phyloP scores from a whole-genome alignment of 306 rosid genomes.

The Sechiopsis laciniata region DNA sequence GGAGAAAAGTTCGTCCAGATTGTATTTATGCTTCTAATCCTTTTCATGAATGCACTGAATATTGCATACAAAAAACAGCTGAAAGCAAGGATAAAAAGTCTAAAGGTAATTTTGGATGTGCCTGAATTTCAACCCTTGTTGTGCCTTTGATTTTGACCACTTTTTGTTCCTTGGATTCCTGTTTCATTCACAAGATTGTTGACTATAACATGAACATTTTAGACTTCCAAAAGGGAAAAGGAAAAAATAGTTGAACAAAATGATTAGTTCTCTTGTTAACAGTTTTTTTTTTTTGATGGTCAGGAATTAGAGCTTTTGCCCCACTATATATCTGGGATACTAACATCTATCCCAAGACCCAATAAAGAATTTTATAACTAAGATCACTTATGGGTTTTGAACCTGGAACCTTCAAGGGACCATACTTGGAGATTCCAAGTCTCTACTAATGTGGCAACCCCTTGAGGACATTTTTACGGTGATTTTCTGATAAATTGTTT shows the following conservation, averaged over 20 bases:
- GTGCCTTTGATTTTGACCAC: background rate
- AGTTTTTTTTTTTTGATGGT: too few species aligned
- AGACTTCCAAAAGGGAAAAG: background rate
- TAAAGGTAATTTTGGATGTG: slow-evolving; percentile 33
- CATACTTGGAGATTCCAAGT: too few species aligned
- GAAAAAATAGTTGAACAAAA: background rate
- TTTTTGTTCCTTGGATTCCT: background rate
- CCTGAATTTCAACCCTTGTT: background rate
- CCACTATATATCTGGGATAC: too few species aligned
- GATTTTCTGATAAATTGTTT: background rate
- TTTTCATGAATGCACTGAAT: slow-evolving; percentile 75
- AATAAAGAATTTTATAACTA: too few species aligned
- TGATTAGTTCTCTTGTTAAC: background rate
- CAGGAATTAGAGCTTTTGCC: too few species aligned
- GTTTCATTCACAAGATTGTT: background rate
- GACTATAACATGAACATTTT: background rate
- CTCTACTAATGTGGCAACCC: too few species aligned
- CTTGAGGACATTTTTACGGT: too few species aligned
- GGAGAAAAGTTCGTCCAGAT: slow-evolving; percentile 43
- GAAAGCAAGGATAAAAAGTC: slow-evolving; percentile 58
- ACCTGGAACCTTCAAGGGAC: too few species aligned
- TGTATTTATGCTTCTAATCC: slow-evolving; percentile 72
- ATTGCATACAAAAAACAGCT: slow-evolving; percentile 52
- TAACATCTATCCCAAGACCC: too few species aligned
- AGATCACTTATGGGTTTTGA: too few species aligned